Evolutionary conservation across 2,329 filamentous ascomycete genomes (phyloP).

Genomic region (Colletotrichum sp.): DNA sequence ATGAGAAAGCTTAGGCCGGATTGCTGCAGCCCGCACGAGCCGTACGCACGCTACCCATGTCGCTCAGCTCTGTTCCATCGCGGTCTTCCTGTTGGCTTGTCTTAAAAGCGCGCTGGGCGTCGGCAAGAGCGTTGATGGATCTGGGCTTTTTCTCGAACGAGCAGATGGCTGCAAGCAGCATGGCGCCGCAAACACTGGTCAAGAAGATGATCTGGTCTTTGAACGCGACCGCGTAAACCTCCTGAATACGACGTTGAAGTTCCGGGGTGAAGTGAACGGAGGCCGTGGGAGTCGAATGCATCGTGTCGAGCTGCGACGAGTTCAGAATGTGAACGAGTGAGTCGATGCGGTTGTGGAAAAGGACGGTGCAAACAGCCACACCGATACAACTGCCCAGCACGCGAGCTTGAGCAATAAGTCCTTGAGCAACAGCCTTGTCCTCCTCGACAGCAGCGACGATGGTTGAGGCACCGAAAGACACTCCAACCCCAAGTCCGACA

Average conservation of each 20-base stretch:
- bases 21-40: neutral
- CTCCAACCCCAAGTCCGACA: constrained; percentile 63
- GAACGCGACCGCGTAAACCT: constrained; percentile 52
- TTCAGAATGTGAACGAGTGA: constrained; percentile 41
- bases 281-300: constrained; percentile 50
- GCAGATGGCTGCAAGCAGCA: constrained; percentile 48
- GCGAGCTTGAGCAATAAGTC: constrained; percentile 63
- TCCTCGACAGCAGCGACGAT: constrained; percentile 62
- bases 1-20: neutral
- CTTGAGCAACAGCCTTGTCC: constrained; percentile 63
- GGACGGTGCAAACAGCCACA: constrained; percentile 62
- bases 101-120: constrained; percentile 11
- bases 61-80: constrained; percentile 14
- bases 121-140: constrained; percentile 27
- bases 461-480: constrained; percentile 61
- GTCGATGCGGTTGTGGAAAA: constrained; percentile 55
- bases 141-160: constrained; percentile 48
- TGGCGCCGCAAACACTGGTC: constrained; percentile 46
- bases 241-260: constrained; percentile 38
- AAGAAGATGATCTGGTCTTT: constrained; percentile 51
- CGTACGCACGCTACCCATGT: constrained; percentile 10
- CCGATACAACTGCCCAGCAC: constrained; percentile 66
- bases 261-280: constrained; percentile 36
- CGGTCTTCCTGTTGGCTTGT: neutral
- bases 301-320: constrained; percentile 39